Evolutionary conservation across 139 green algal species (phyloP).

Genomic region (Coelastrella sp.): DNA sequence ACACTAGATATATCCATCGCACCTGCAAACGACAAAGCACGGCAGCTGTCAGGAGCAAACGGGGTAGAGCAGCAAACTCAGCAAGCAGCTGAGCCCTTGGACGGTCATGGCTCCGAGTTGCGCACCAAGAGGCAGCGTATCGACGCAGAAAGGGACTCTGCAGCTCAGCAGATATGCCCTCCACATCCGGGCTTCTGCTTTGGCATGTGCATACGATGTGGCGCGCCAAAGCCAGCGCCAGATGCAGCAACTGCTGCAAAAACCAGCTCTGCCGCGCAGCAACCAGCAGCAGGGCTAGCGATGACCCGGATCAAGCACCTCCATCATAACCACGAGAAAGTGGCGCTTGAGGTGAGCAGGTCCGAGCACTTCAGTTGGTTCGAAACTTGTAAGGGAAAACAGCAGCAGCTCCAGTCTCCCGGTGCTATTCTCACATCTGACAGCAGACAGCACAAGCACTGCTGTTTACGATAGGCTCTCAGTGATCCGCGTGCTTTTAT

Average conservation of each 20-base stretch:
- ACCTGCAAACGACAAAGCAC: not conserved
- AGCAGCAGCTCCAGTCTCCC: too few relatives aligned
- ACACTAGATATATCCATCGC: not conserved
- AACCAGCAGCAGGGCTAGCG: not conserved
- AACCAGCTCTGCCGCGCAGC: not conserved
- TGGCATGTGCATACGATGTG: conserved; percentile 87
- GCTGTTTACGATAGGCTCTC: too few relatives aligned
- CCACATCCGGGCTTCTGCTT: conserved; percentile 82
- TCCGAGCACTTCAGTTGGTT: too few relatives aligned
- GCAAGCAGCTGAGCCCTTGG: not conserved
- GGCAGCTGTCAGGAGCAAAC: not conserved
- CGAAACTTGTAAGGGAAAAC: too few relatives aligned
- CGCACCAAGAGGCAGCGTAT: not conserved
- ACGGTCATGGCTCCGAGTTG: not conserved
- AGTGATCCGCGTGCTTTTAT: too few relatives aligned
- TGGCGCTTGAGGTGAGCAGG: not conserved
- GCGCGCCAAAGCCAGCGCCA: conserved; percentile 46
- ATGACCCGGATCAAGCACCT: conserved; percentile 55
- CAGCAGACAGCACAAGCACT: too few relatives aligned
- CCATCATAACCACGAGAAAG: conserved; percentile 28
- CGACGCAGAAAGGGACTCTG: not conserved
- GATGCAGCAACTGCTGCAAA: not conserved
- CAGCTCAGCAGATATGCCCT: conserved; percentile 52
- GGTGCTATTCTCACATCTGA: too few relatives aligned
- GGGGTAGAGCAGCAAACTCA: not conserved